Conservation (phyloP, 192 early-diverging fungal genomes). For the Chytriomyces confervae region DNA sequence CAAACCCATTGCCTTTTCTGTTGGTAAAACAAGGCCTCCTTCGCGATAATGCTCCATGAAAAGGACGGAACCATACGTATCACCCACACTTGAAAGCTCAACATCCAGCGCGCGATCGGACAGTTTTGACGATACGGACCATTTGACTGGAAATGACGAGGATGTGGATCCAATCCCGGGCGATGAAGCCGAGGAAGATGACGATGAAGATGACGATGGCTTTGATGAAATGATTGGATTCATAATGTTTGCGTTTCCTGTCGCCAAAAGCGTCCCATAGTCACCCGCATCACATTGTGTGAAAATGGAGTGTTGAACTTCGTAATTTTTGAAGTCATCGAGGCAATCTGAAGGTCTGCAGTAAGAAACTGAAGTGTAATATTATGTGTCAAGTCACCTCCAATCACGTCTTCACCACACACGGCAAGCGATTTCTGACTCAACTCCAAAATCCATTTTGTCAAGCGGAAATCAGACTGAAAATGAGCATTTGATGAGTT, state of each 20-base stretch:
- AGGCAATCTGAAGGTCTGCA: constrained; percentile 39
- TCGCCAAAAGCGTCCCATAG: constrained; percentile 42
- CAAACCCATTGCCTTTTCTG: constrained; percentile 57
- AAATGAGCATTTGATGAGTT: not conserved
- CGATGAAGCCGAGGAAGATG: constrained; percentile 33
- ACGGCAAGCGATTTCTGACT: constrained; percentile 42
- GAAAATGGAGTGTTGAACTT: constrained; percentile 52
- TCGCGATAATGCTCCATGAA: constrained; percentile 62
- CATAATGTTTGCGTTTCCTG: not conserved
- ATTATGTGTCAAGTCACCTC: constrained; percentile 6
- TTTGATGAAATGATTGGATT: not conserved
- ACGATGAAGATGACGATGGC: not conserved
- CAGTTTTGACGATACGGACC: constrained; percentile 22
- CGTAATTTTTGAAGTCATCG: constrained; percentile 56
- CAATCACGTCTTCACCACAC: constrained; percentile 40
- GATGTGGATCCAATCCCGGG: not conserved
- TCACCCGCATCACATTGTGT: constrained; percentile 55
- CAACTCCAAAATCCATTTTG: constrained; percentile 49
- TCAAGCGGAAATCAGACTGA: constrained; percentile 40
- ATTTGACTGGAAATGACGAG: constrained; percentile 26
- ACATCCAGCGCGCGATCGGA: constrained; percentile 34
- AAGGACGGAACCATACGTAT: constrained; percentile 40
- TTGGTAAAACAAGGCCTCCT: constrained; percentile 66
- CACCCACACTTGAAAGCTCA: constrained; percentile 47
- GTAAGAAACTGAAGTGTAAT: constrained; percentile 33